Evolutionary conservation across 2,329 filamentous ascomycete species (phyloP).

Genomic region (Furcasterigmium furcatum): DNA sequence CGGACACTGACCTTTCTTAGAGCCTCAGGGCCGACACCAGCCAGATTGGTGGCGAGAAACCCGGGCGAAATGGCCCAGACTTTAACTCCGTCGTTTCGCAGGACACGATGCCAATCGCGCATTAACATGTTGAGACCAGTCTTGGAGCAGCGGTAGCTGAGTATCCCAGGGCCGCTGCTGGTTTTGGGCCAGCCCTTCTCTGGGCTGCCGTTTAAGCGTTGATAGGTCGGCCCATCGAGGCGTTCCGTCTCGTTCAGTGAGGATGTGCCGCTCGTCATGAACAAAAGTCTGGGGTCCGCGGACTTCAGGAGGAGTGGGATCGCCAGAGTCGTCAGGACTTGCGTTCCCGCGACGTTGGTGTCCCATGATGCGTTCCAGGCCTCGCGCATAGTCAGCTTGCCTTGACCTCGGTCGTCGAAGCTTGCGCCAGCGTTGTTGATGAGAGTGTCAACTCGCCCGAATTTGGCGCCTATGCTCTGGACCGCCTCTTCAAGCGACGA

Average conservation of each 20-base stretch:
- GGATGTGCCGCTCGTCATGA: constrained; percentile 40
- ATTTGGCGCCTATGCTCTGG: neutral
- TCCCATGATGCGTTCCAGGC: constrained; percentile 43
- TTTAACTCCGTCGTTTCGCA: constrained; percentile 46
- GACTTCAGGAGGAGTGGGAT: constrained; percentile 39
- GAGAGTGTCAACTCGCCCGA: constrained; percentile 4
- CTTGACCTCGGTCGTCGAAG: constrained; percentile 5
- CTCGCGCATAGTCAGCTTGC: constrained; percentile 25
- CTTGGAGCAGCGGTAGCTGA: constrained; percentile 36
- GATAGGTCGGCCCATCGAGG: constrained; percentile 9
- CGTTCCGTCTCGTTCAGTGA: constrained; percentile 24
- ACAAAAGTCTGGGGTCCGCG: constrained; percentile 38
- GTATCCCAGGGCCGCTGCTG: constrained; percentile 4
- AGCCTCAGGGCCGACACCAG: constrained; percentile 15
- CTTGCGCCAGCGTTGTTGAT: constrained; percentile 3
- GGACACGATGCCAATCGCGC: constrained; percentile 35
- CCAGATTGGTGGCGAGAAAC: constrained; percentile 42
- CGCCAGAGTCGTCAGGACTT: constrained; percentile 30
- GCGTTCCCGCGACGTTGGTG: constrained; percentile 45
- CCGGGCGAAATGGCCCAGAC: constrained; percentile 46
- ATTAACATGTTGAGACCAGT: constrained; percentile 46
- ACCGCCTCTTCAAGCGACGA: constrained; percentile 14
- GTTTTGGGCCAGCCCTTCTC: constrained; percentile 41
- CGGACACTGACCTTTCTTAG: neutral
- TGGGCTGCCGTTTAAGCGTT: constrained; percentile 14